Evolutionary conservation across 768 basidiomycete genomes (phyloP), one percentile per base, ranked within the genome.

Genomic region (Termitomyces sp.): DNA sequence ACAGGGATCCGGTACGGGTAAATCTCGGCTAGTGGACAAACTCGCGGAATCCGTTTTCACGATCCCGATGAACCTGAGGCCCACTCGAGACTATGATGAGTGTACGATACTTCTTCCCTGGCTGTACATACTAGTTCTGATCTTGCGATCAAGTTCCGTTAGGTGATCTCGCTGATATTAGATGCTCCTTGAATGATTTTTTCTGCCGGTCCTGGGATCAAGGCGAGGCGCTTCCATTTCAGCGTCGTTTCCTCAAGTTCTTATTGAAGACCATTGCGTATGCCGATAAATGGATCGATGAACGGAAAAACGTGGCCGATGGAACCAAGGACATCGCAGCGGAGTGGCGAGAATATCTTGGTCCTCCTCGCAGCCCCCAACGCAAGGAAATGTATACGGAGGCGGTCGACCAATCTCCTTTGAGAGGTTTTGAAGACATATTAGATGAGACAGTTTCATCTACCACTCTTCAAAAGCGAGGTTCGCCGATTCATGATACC

Each of bases 1-100:
- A n/a, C 51, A 57, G 25, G 50, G 50, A 16, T 56, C 45, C 10
- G 56, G 56, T 7, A 52, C 56, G 18, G 50, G 50, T 12, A 56
- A 56, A 52, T 56, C 56, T 16, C 56, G 50, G 11, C n/a, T 43
- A 13, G 56, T 56, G 11, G 38, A 56, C 41, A 32, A 56, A n/a
- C 44, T 47, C 15, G 36, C 50, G 6, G 10, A 45, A 15, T 35
- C 38, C 18, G 50, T 52, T 40, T 56, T 52, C 23, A 52, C 40
- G 2, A 52, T 43, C 2, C 50, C 31, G 3, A 25, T 52, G 10
- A 13, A 32, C 35, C 4, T 39, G 12, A 10, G 36, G 11, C 25
- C 39, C 18, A 10, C 15, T 4, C 12, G 11, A 15, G 32, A 42
- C 22, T 20, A 18, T 2, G 31, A 9, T 41, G 16, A 39, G 6